Percentiles rank a stretch among this genome's conserved stretches.
These are phyloP conservation scores for Syzygium syzygioides DNA, from an alignment of 441 rosid species.

Conservation along the genomic window DNA sequence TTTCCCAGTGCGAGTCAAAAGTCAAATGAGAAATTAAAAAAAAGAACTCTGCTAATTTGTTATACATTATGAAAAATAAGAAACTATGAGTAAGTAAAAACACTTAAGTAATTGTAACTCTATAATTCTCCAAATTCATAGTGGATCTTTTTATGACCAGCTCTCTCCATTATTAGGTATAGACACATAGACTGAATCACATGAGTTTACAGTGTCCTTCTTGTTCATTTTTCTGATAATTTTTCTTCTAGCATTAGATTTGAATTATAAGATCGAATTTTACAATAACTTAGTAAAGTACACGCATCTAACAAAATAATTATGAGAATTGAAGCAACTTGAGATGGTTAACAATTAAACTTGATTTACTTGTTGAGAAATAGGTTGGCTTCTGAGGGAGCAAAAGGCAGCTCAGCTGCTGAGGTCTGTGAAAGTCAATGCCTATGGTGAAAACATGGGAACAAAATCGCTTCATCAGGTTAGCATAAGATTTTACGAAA, in stretches of 20 bases:
- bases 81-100: neutral
- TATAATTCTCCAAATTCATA: neutral
- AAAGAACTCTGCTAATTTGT: no score
- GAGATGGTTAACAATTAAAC: neutral
- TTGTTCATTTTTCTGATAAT: no score
- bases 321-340: neutral
- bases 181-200: neutral
- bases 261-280: neutral
- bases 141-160: neutral
- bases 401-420: neutral
- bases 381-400: neutral
- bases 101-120: neutral
- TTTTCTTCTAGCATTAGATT: no score
- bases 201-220: no score
- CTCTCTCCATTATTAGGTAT: neutral
- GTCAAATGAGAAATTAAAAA: neutral
- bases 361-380: no score
- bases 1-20: neutral
- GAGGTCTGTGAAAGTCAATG: neutral
- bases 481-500: neutral
- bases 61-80: neutral
- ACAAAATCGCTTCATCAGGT: neutral
- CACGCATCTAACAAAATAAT: neutral
- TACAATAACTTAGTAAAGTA: neutral
- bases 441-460: neutral